Conservation (phyloP, 129 eudicot species). For the Mikania micrantha region DNA sequence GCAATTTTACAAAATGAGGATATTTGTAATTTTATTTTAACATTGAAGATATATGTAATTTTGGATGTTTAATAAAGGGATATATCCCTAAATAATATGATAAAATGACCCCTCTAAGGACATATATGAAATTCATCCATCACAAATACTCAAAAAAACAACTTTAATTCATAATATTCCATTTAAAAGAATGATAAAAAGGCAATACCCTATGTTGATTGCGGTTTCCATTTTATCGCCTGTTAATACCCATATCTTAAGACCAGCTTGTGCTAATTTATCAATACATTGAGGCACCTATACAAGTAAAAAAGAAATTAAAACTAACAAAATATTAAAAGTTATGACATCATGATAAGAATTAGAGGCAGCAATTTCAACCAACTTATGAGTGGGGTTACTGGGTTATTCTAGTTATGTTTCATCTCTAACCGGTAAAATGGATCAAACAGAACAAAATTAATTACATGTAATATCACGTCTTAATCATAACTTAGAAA, state of each 20-base stretch:
- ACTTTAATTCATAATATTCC: not conserved
- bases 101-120: not conserved
- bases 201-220: constrained; percentile 86
- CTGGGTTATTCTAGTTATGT: not conserved
- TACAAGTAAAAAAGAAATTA: not conserved
- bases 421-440: not conserved
- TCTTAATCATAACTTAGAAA: not conserved
- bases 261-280: constrained; percentile 98
- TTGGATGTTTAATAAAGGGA: no score
- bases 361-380: not conserved
- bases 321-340: not conserved
- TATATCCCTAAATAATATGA: no score
- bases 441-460: not conserved
- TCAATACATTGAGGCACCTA: constrained; percentile 99
- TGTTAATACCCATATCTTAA: constrained; percentile 96
- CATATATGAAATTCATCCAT: not conserved
- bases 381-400: not conserved
- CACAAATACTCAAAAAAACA: not conserved
- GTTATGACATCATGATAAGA: not conserved
- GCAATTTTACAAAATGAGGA: no score
- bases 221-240: constrained; percentile 99
- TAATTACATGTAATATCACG: no score
- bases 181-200: not conserved
- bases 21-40: no score
- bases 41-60: no score